These are phyloP conservation scores for Sarocladium oryzae DNA, from an alignment of 2,329 filamentous ascomycete genomes.

Conservation along the genomic window DNA sequence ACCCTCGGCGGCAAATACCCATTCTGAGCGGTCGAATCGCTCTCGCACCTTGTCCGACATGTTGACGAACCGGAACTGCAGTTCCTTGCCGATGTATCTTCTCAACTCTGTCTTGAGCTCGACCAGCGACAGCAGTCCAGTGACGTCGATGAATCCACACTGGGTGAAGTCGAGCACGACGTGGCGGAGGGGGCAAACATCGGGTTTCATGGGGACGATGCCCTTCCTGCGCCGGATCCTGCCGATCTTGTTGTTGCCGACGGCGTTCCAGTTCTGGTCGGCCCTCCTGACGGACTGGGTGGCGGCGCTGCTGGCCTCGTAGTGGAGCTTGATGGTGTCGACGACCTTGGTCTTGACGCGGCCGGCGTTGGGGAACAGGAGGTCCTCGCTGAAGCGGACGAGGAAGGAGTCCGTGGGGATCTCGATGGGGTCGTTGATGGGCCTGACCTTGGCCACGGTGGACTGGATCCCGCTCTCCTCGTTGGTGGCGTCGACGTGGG, in stretches of 20 bases:
- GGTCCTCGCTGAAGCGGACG: slow-evolving; percentile 48
- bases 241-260: slow-evolving; percentile 38
- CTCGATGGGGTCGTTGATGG: slow-evolving; percentile 15
- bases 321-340: slow-evolving; percentile 38
- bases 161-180: slow-evolving; percentile 47
- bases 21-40: slow-evolving; percentile 31
- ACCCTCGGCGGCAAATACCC: slow-evolving; percentile 26
- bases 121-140: slow-evolving; percentile 41
- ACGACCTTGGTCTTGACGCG: slow-evolving; percentile 41
- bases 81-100: slow-evolving; percentile 39
- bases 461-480: slow-evolving; percentile 21
- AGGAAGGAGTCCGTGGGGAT: slow-evolving; percentile 45
- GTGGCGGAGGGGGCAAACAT: slow-evolving; percentile 33
- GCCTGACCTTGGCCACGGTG: slow-evolving; percentile 18
- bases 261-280: slow-evolving; percentile 49
- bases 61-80: slow-evolving; percentile 42
- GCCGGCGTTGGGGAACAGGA: slow-evolving; percentile 58
- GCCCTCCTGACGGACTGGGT: slow-evolving; percentile 29
- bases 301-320: slow-evolving; percentile 34
- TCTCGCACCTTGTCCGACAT: slow-evolving; percentile 35
- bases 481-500: slow-evolving; percentile 24
- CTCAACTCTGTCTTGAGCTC: slow-evolving; percentile 41
- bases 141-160: slow-evolving; percentile 47
- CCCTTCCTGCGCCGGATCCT: slow-evolving; percentile 35
- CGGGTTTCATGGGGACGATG: slow-evolving; percentile 25